A percentile compares a stretch with the other conserved stretches of the same genome.
These are phyloP conservation scores for Aspergillus novoparasiticus DNA, from an alignment of 2,329 filamentous ascomycete species.

Conservation along the genomic window DNA sequence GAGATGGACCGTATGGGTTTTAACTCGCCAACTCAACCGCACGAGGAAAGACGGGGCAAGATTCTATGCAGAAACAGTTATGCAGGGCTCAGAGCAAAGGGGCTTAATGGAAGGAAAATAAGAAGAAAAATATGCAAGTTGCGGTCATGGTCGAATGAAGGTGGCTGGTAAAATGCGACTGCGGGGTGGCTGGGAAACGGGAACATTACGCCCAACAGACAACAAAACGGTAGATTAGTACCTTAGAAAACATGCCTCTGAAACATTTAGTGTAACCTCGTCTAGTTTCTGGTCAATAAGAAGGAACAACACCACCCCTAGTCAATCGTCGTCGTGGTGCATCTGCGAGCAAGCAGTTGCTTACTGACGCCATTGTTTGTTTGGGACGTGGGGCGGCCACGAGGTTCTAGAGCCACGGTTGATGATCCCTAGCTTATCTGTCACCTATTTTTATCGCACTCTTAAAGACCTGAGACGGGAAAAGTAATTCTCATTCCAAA, in stretches of 20 bases:
- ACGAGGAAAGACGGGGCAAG: conserved; percentile 4
- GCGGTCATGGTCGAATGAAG: conserved; percentile 14
- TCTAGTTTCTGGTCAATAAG: background rate
- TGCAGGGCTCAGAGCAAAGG: background rate
- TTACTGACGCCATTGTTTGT: conserved; percentile 2
- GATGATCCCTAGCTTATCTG: conserved; percentile 4
- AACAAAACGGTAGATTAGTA: background rate
- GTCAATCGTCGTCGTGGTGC: background rate
- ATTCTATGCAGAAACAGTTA: background rate
- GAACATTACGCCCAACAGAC: background rate
- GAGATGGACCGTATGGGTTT: background rate
- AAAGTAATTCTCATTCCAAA: background rate
- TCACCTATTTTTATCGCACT: background rate
- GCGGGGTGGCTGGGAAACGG: conserved; percentile 35
- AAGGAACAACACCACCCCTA: background rate
- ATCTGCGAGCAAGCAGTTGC: background rate
- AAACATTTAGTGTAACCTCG: background rate
- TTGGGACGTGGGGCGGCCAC: conserved; percentile 13
- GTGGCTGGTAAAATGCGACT: conserved; percentile 34
- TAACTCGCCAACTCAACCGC: conserved; percentile 1
- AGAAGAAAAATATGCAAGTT: conserved; percentile 10
- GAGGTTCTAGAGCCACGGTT: conserved; percentile 14
- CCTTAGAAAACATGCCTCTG: background rate
- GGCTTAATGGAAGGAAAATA: background rate
- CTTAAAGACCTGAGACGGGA: too few relatives aligned